These are phyloP conservation scores for Coelastrella sp. DNA, from an alignment of 139 green algal species.

Conservation along the genomic window DNA sequence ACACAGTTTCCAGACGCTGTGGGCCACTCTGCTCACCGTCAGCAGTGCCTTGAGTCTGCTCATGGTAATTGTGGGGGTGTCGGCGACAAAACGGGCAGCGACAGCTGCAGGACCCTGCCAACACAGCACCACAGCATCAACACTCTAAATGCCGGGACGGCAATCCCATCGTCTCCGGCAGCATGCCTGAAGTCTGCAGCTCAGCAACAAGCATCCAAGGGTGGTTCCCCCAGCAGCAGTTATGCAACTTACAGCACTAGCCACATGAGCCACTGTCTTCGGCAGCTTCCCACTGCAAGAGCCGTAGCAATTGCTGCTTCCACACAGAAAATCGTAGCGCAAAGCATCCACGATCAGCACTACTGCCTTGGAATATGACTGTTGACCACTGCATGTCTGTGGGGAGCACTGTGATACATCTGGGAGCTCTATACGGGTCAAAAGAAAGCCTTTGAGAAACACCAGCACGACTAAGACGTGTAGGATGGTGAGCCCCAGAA, in stretches of 20 bases:
- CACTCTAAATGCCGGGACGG: not conserved
- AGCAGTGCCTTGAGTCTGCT: constrained; percentile 88
- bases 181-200: too few species aligned
- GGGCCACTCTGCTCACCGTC: constrained; percentile 53
- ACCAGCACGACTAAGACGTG: constrained; percentile 54
- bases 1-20: not conserved
- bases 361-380: constrained; percentile 45
- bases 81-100: constrained; percentile 81
- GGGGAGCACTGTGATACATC: constrained; percentile 36
- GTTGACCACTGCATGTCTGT: not conserved
- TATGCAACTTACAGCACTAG: constrained; percentile 33
- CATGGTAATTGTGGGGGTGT: constrained; percentile 94
- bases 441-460: constrained; percentile 86
- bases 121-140: not conserved
- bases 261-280: constrained; percentile 35
- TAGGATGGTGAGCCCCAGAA: constrained; percentile 50
- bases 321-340: constrained; percentile 75
- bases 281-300: constrained; percentile 30
- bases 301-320: not conserved
- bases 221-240: too few species aligned
- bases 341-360: constrained; percentile 88
- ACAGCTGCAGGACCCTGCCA: constrained; percentile 51
- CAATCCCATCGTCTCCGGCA: too few species aligned
- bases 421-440: constrained; percentile 84
- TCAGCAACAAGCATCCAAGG: too few species aligned